Percentiles rank a stretch among this genome's conserved stretches.
Conservation (phyloP, 805 yeast genomes). For the Kluyveromyces siamensis region DNA sequence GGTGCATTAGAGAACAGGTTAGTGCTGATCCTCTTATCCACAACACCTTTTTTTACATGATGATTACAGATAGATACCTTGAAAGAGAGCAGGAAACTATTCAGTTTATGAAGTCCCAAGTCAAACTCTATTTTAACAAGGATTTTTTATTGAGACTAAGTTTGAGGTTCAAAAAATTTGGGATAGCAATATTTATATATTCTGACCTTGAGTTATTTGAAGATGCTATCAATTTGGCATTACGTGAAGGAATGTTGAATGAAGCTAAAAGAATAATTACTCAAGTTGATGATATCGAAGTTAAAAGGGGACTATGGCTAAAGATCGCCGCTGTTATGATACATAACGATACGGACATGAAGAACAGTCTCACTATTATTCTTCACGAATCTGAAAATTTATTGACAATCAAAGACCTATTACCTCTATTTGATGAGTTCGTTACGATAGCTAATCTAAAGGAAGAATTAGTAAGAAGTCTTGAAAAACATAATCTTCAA, state of each 20-base stretch:
- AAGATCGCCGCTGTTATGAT: constrained; percentile 38
- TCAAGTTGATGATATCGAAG: constrained; percentile 32
- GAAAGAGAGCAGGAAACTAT: constrained; percentile 40
- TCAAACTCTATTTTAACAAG: constrained; percentile 43
- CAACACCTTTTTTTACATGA: constrained; percentile 60
- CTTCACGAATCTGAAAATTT: constrained; percentile 38
- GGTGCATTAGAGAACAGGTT: constrained; percentile 39
- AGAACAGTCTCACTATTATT: constrained; percentile 29
- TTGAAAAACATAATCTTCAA: constrained; percentile 60
- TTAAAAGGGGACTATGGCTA: constrained; percentile 68
- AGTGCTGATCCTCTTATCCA: constrained; percentile 44
- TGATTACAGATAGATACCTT: constrained; percentile 37
- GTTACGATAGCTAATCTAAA: constrained; percentile 75
- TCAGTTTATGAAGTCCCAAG: constrained; percentile 39
- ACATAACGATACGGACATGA: constrained; percentile 20
- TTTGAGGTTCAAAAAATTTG: constrained; percentile 44
- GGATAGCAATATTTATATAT: constrained; percentile 66
- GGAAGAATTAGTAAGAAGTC: constrained; percentile 70
- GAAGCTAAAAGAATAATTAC: constrained; percentile 19
- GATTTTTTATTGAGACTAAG: constrained; percentile 73
- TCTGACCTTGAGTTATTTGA: constrained; percentile 61
- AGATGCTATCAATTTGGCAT: constrained; percentile 71
- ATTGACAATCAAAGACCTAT: constrained; percentile 65
- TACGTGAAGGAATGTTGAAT: constrained; percentile 40
- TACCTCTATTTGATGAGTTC: constrained; percentile 80